Base-by-base conservation (phyloP, 2,329 filamentous ascomycete species). In the Zymoseptoria crescenta region DNA sequence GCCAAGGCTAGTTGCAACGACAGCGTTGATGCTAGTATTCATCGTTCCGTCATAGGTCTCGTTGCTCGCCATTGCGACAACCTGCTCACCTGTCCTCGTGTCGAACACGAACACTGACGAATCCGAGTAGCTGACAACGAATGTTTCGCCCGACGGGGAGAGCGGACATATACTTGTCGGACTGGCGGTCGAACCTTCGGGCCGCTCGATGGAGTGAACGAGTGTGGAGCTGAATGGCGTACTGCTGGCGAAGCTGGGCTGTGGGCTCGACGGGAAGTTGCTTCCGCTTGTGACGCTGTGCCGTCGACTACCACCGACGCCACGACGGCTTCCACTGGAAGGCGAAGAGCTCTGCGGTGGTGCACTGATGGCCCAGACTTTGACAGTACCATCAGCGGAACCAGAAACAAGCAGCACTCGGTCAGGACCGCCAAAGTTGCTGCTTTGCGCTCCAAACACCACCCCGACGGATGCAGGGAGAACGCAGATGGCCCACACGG, bases 271-370 rank as follows among this genome's bases (percentile, higher is more conserved):
- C 59, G 92, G 88, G 76, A 96, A 96, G 60, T 89, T 92, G 54
- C 90, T 96, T 49, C 93, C 93, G 16, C 91, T 96, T 56, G 91
- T 96, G 77, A 96, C 94, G 24, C 91, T 96, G 74, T 96, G 91
- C 62, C 93, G 83, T 56, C 92, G 85, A 66, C 91, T 89, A 21
- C 91, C 89, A 62, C 87, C 85, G 56, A 80, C 74, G 49, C 84
- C 85, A 68, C 89, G 82, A 67, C 89, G 81, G 49, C 82, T 83
- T 52, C 85, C 87, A 9, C 87, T 85, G 67, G 91, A 88, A 8
- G 91, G 91, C 9, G 91, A 93, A 30, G 87, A 87, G 56, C 91
- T 76, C 68, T 95, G 91, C 8, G 93, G 93, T 27, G 94, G 93
- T 35, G 91, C 86, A 69, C 90, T 96, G 61, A 97, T 88, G 20